Evolutionary conservation across 371 early-diverging fungal genomes (phyloP), one percentile per base, ranked within the genome.

Genomic region (Mortierella sp.): DNA sequence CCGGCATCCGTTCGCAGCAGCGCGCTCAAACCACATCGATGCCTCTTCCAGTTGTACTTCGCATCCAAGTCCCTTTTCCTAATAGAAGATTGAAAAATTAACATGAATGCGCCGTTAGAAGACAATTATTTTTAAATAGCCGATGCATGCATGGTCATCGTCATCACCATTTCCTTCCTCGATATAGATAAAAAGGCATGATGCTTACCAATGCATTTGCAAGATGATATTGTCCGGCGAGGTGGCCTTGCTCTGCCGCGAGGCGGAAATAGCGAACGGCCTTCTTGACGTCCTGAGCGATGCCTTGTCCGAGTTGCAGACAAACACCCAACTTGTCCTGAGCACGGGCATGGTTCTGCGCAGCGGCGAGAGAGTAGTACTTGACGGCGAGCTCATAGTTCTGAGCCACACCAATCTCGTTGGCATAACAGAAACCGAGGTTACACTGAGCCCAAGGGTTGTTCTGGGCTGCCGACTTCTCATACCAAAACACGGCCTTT

Each of bases 361-460:
- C 90, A 16, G 92, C 89, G 8, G 88, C 83, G 70, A 78, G 46
- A 71, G 90, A 90, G 85, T 91, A 94, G 80, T 74, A 88, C 80
- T 90, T 89, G 72, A 93, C 89, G 0, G 94, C 93, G 80, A 86
- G 74, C 74, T 80, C 83, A 54, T 90, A 89, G 82, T 94, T 88
- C 77, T 89, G 87, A 32, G 82, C 86, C 1, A 94, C 91, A 16
- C 94, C 94, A 77, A 91, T 88, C 32, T 94, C 95, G 86, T 96
- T 93, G 54, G 96, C 96, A 86, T 94, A 96, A 70, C 95, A 96
- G 82, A 96, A 95, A 1, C 96, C 98, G 10, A 96, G 90, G 76
- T 96, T 96, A 88, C 97, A 95, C 82, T 96, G 96, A 29, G 97
- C 96, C 72, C 96, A 83, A 24, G 95, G 92, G 78, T 96, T 95